Evolutionary conservation across 1,284 basidiomycete genomes (phyloP).

Genomic region (Volvariella surrecta): DNA sequence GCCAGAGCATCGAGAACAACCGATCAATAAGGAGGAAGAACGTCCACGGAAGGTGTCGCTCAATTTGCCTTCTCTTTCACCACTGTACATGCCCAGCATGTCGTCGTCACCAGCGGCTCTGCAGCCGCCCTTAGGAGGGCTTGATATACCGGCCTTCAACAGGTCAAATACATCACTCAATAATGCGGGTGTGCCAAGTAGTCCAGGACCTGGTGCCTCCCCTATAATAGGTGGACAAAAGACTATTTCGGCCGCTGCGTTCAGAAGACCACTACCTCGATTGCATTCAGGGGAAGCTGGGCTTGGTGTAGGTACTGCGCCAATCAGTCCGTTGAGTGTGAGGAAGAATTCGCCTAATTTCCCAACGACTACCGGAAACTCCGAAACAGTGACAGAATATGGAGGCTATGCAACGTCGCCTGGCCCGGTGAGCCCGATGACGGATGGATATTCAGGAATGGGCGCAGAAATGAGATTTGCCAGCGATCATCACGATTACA

Average conservation of each 20-base stretch:
- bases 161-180: conserved; percentile 27
- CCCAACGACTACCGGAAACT: not conserved
- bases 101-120: too few relatives aligned
- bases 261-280: conserved; percentile 42
- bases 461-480: not conserved
- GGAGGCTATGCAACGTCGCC: not conserved
- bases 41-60: too few relatives aligned
- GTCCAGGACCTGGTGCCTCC: not conserved
- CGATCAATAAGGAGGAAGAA: too few relatives aligned
- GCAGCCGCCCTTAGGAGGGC: not conserved
- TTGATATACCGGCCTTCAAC: conserved; percentile 15
- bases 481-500: conserved; percentile 39
- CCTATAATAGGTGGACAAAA: conserved; percentile 27
- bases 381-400: not conserved
- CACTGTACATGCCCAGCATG: too few relatives aligned
- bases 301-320: conserved; percentile 20
- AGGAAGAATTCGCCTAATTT: not conserved
- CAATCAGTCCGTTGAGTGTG: conserved; percentile 29
- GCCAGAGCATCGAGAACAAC: too few relatives aligned
- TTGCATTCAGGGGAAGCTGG: conserved; percentile 13
- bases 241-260: conserved; percentile 70
- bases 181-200: too few relatives aligned
- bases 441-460: not conserved
- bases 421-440: not conserved
- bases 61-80: too few relatives aligned